Conservation (phyloP, 768 basidiomycete genomes). For the Xerocomus spinulosus region DNA sequence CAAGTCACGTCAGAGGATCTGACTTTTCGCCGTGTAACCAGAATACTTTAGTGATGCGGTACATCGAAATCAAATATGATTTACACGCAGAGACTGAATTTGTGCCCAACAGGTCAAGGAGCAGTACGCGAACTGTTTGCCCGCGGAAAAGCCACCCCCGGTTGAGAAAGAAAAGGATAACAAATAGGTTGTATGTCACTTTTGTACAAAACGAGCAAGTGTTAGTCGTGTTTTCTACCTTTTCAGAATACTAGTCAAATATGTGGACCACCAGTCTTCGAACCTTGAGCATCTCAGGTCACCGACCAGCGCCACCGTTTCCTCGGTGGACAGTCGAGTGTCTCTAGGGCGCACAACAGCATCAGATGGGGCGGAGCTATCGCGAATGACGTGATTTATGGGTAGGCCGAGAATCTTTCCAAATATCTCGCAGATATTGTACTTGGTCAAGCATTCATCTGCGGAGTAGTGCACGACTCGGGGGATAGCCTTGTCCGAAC, state of each 20-base stretch:
- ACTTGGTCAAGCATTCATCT: conserved; percentile 83
- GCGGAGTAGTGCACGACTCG: conserved; percentile 83
- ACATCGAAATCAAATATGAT: too few relatives aligned
- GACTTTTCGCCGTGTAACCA: conserved; percentile 1
- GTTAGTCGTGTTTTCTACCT: too few relatives aligned
- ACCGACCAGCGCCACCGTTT: conserved; percentile 65
- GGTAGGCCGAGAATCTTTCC: conserved; percentile 65
- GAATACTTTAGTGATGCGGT: conserved; percentile 31
- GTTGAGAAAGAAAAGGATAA: conserved; percentile 2
- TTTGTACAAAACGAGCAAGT: conserved; percentile 4
- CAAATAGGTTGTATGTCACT: not conserved
- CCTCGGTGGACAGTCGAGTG: conserved; percentile 70
- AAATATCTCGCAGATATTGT: conserved; percentile 83
- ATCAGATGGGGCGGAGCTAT: conserved; percentile 59
- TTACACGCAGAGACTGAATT: not conserved
- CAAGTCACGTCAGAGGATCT: too few relatives aligned
- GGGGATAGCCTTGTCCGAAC: conserved; percentile 27
- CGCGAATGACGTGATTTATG: conserved; percentile 71
- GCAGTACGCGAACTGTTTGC: conserved; percentile 10
- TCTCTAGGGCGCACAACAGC: conserved; percentile 77
- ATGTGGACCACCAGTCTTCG: conserved; percentile 77
- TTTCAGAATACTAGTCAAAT: too few relatives aligned
- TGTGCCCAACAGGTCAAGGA: conserved; percentile 18
- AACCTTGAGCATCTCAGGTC: conserved; percentile 64
- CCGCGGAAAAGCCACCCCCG: conserved; percentile 10